Evolutionary conservation across 2,329 filamentous ascomycete species (phyloP), one percentile per base, ranked within the genome.

Genomic region (Raffaelea albimanens): DNA sequence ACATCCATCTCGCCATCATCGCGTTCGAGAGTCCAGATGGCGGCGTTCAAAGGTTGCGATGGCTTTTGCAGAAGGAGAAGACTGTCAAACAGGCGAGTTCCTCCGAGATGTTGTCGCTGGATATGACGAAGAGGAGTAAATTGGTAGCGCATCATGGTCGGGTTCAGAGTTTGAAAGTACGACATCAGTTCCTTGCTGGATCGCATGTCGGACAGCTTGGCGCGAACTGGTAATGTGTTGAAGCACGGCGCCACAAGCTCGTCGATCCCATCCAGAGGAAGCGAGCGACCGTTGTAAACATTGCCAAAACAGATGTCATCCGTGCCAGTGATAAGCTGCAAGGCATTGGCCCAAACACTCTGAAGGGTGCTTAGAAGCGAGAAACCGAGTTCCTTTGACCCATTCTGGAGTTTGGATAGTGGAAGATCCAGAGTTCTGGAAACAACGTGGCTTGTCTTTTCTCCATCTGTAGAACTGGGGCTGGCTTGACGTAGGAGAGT

Each of bases 241-340:
- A 96, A 95, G 61, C 88, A 95, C 0, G 90, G 90, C 0, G 87
- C 88, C n/a, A 94, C 77, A 5, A 95, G 74, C 4, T 73, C 69
- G 34, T 90, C 81, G 11, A 91, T 69, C 0, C 75, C 76, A 5
- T 83, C 73, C 3, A 90, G 62, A 0, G 78, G 66, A 10, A 87
- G 60, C 1, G 81, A 83, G 8, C 90, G 80, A 2, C 90, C 89
- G 58, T 80, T 90, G 48, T 91, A 75, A 2, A 96, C 83, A 56
- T 87, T 93, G 1, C 91, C 90, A 58, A 96, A 95, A 61, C 87
- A 93, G 5, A 95, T 57, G 57, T 95, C 89, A 0, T 67, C 60
- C 5, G 68, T 67, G 1, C 70, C 61, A 2, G 81, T 71, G 2
- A 79, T 66, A 2, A 75, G 65, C 0, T 75, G 68, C 2, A 95